Percentiles rank a stretch among this genome's conserved stretches.
These are phyloP conservation scores for Scorias spongiosa DNA, from an alignment of 2,329 filamentous ascomycete genomes.

Conservation along the genomic window DNA sequence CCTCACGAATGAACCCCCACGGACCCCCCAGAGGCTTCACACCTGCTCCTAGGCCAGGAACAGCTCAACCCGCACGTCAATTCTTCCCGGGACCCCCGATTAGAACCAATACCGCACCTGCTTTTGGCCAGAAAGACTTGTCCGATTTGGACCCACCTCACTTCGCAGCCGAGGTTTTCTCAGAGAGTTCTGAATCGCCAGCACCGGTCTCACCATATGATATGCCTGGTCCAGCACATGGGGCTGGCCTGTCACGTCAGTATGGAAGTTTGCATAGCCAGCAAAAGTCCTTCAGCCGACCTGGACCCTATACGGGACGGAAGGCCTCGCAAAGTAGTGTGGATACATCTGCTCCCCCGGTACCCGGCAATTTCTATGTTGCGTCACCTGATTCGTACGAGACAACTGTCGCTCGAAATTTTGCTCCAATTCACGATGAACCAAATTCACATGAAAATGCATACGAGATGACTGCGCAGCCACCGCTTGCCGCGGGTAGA, in stretches of 20 bases:
- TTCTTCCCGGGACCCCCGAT: background rate
- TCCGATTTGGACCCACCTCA: constrained; percentile 7
- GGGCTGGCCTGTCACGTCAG: background rate
- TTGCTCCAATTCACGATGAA: constrained; percentile 7
- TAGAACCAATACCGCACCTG: background rate
- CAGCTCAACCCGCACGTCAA: background rate
- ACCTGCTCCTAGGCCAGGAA: constrained; percentile 6
- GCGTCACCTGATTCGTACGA: constrained; percentile 6
- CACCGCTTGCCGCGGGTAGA: constrained; percentile 4
- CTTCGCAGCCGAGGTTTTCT: background rate
- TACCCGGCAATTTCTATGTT: constrained; percentile 1
- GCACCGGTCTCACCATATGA: constrained; percentile 4
- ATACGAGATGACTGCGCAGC: constrained; percentile 19
- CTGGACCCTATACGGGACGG: constrained; percentile 1
- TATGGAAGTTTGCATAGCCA: constrained; percentile 14
- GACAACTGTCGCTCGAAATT: constrained; percentile 6
- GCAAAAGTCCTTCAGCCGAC: constrained; percentile 9
- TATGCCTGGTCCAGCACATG: constrained; percentile 6
- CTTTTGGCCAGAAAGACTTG: constrained; percentile 1
- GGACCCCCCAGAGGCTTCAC: constrained; percentile 6
- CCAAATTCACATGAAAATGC: constrained; percentile 7
- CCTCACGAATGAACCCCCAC: background rate
- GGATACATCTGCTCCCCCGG: background rate
- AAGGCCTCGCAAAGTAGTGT: background rate
- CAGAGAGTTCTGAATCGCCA: background rate